Percentiles rank a stretch among this genome's conserved stretches.
Conservation (phyloP, 164 flowering plant species). For the Vitis rotundifolia region DNA sequence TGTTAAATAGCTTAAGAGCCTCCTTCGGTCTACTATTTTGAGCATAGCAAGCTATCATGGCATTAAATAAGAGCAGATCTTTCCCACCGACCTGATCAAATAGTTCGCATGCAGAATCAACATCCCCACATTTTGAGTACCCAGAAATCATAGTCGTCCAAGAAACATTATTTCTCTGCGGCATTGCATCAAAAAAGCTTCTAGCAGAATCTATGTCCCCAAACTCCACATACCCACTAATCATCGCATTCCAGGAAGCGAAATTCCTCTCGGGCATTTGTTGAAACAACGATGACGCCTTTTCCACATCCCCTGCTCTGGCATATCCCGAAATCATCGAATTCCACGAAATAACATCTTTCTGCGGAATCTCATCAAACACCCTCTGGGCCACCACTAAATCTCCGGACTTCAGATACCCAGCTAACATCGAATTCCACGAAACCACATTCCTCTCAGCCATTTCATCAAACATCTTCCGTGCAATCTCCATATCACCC, state of each 20-base stretch:
- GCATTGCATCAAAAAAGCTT: constrained; percentile 32
- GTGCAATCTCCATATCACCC: constrained; percentile 35
- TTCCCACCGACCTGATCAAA: constrained; percentile 26
- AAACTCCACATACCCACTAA: constrained; percentile 30
- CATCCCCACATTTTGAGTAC: constrained; percentile 33
- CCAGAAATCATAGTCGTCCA: constrained; percentile 37
- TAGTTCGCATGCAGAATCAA: constrained; percentile 26
- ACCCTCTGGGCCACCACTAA: constrained; percentile 23
- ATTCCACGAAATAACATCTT: constrained; percentile 45
- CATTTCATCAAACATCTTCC: constrained; percentile 31
- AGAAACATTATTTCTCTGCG: constrained; percentile 28
- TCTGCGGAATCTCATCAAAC: constrained; percentile 34
- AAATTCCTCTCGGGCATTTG: constrained; percentile 31
- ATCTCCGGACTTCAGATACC: constrained; percentile 33
- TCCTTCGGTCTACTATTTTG: constrained; percentile 32
- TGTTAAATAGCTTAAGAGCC: constrained; percentile 26
- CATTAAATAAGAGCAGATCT: constrained; percentile 27
- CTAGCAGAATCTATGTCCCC: constrained; percentile 24
- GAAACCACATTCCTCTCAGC: constrained; percentile 36
- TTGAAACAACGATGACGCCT: constrained; percentile 24
- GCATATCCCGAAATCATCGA: constrained; percentile 37
- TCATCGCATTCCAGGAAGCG: constrained; percentile 40
- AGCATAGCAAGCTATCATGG: constrained; percentile 42
- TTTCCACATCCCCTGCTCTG: constrained; percentile 23
- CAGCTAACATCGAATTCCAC: constrained; percentile 38